Percentiles rank a stretch among this genome's conserved stretches.
Conservation (phyloP, 495 filamentous ascomycete species). For the Polyplosphaeria fusca region DNA sequence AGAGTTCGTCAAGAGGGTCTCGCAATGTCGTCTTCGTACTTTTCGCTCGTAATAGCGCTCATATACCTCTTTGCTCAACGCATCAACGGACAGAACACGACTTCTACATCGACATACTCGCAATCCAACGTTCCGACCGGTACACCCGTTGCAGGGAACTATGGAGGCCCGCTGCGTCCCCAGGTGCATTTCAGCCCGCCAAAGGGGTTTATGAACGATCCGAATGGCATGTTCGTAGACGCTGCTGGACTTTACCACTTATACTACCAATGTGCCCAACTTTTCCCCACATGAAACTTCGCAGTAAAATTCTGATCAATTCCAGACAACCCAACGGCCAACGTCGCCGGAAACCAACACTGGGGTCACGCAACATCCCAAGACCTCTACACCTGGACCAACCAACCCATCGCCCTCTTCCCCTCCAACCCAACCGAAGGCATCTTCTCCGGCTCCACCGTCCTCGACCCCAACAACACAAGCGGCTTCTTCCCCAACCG, state of each 20-base stretch:
- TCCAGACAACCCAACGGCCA: conserved; percentile 47
- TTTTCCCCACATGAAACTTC: conserved; percentile 13
- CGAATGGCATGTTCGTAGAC: conserved; percentile 55
- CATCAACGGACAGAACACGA: not conserved
- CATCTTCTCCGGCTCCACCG: conserved; percentile 3
- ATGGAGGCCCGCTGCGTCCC: conserved; percentile 48
- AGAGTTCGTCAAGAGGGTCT: not conserved
- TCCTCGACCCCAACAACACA: conserved; percentile 5
- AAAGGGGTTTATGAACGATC: conserved; percentile 58
- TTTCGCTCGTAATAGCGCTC: not conserved
- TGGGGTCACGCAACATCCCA: conserved; percentile 43
- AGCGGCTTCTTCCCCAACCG: conserved; percentile 4
- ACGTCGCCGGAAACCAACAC: conserved; percentile 52
- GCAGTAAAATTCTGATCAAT: not conserved
- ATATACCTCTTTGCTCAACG: not conserved
- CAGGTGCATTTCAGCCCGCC: conserved; percentile 56
- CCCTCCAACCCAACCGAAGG: conserved; percentile 41
- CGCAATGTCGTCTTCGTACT: not conserved
- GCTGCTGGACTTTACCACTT: conserved; percentile 50
- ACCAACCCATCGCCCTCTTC: conserved; percentile 50
- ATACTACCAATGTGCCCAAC: conserved; percentile 47
- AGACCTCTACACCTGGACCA: conserved; percentile 53
- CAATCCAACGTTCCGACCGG: conserved; percentile 43
- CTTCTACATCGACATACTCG: conserved; percentile 24
- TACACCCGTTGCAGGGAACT: conserved; percentile 40